A percentile compares a stretch with the other conserved stretches of the same genome.
Evolutionary conservation across 768 basidiomycete genomes (phyloP).

Genomic region (Daedaleopsis nitida): DNA sequence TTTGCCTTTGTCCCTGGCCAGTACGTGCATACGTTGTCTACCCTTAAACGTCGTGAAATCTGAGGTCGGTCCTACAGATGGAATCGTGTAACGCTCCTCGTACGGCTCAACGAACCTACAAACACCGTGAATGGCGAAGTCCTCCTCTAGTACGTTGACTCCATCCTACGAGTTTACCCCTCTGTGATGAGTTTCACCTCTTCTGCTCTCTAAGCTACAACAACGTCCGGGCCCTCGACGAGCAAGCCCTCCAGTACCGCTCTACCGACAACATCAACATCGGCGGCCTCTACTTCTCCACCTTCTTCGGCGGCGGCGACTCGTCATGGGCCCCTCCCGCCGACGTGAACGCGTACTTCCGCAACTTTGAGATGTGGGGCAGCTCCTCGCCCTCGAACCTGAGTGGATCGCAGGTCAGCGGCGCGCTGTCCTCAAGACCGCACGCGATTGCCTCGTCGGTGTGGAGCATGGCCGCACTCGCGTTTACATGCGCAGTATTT

Average conservation of each 20-base stretch:
- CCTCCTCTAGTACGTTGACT: constrained; percentile 56
- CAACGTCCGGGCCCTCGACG: constrained; percentile 59
- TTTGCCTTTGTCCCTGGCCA: constrained; percentile 63
- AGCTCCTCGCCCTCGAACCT: constrained; percentile 50
- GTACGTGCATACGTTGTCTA: constrained; percentile 44
- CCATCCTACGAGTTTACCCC: neutral
- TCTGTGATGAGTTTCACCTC: neutral
- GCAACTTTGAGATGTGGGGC: constrained; percentile 71
- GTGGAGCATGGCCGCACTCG: constrained; percentile 4
- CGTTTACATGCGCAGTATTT: neutral
- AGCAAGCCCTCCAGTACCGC: constrained; percentile 67
- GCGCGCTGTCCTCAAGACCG: constrained; percentile 5
- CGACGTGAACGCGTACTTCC: constrained; percentile 73
- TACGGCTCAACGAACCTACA: constrained; percentile 74
- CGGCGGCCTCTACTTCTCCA: constrained; percentile 81
- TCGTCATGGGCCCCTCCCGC: constrained; percentile 69
- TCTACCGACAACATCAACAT: constrained; percentile 50
- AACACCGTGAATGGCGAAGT: constrained; percentile 75
- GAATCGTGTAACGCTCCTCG: constrained; percentile 71
- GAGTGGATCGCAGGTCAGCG: constrained; percentile 26
- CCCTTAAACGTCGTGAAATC: neutral
- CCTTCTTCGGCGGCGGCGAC: constrained; percentile 84
- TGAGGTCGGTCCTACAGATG: constrained; percentile 44
- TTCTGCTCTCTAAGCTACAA: constrained; percentile 53
- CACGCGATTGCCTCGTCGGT: neutral